Conservation (phyloP, 331 rosid genomes). For the Pyrus hybrid region DNA sequence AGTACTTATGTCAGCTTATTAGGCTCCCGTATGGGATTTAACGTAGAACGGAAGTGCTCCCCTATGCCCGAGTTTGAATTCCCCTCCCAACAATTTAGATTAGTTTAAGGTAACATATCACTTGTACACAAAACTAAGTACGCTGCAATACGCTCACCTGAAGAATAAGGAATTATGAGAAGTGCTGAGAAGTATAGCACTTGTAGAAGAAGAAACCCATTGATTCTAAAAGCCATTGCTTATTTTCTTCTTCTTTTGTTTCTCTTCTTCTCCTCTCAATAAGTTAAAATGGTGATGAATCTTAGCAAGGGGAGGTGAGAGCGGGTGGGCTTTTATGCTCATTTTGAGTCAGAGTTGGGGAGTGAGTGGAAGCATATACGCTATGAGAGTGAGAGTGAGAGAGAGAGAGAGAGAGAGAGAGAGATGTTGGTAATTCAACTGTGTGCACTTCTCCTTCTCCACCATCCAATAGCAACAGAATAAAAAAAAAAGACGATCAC, state of each 20-base stretch:
- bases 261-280: background rate
- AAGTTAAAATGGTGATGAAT: background rate
- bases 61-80: background rate
- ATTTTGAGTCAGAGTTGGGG: conserved; percentile 8
- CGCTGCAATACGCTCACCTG: conserved; percentile 27
- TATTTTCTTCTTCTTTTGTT: background rate
- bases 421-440: background rate
- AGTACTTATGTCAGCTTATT: background rate
- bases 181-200: conserved; percentile 26
- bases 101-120: no score
- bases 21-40: background rate
- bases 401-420: background rate
- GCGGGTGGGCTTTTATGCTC: background rate
- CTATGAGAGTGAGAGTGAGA: background rate
- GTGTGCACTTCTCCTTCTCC: conserved; percentile 14
- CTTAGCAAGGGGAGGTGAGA: conserved; percentile 11
- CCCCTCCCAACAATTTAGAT: background rate
- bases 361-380: background rate
- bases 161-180: conserved; percentile 41
- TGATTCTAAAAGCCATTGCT: conserved; percentile 45
- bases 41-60: background rate
- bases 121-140: no score
- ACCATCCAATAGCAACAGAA: conserved; percentile 33
- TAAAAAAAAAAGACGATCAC: no score
- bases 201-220: conserved; percentile 14